Conservation (phyloP, 139 green algal species). For the Micractinium conductrix region DNA sequence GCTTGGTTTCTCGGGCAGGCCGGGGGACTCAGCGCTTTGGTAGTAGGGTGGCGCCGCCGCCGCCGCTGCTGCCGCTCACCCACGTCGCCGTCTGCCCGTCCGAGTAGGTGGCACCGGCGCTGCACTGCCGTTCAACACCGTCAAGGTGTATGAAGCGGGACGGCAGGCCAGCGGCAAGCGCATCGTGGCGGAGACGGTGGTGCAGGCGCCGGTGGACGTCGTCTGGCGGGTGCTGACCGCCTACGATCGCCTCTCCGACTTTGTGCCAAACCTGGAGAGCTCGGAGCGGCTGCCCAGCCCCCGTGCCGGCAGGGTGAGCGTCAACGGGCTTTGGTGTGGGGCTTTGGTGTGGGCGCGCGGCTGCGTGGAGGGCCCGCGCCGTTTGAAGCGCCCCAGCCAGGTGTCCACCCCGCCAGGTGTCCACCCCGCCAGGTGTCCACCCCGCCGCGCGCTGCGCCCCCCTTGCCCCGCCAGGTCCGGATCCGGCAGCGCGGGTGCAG, state of each 20-base stretch:
- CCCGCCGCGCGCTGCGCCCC: not conserved
- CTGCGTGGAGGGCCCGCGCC: not conserved
- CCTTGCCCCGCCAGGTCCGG: not conserved
- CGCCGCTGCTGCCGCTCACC: too few relatives aligned
- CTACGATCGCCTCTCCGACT: conserved; percentile 57
- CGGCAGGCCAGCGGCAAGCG: conserved; percentile 16
- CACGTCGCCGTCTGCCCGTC: too few relatives aligned
- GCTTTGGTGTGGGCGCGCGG: not conserved
- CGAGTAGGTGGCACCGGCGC: too few relatives aligned
- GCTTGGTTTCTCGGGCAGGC: too few relatives aligned
- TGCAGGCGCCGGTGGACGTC: conserved; percentile 50
- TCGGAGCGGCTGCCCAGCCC: conserved; percentile 49
- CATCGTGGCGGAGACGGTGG: conserved; percentile 53
- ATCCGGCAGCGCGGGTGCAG: conserved; percentile 55
- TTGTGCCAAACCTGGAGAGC: conserved; percentile 68
- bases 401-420: not conserved
- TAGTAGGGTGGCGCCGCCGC: too few relatives aligned
- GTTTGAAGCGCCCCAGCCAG: not conserved
- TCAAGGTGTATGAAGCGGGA: conserved; percentile 31
- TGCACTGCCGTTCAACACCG: too few relatives aligned
- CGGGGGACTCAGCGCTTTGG: too few relatives aligned
- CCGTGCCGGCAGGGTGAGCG: conserved; percentile 4
- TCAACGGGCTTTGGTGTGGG: not conserved
- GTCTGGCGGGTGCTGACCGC: conserved; percentile 70
- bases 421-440: not conserved